A percentile compares a stretch with the other conserved stretches of the same genome.
phyloP scores from a whole-genome alignment of 495 filamentous ascomycete genomes.

The Evansstolkia leycettana region DNA sequence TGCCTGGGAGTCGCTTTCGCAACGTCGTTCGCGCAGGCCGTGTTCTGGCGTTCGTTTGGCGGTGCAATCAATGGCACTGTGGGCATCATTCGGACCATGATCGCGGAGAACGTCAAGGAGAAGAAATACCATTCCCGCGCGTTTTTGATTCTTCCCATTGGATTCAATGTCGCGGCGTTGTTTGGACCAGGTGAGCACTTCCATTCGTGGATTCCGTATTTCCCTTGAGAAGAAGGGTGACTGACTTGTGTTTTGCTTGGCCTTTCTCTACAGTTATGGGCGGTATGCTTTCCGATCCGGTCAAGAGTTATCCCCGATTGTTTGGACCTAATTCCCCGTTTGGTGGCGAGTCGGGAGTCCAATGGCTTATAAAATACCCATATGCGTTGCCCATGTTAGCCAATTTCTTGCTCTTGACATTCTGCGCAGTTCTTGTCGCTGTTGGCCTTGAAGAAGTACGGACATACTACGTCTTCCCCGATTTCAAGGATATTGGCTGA shows the following conservation, averaged over 20 bases:
- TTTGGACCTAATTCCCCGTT: constrained; percentile 47
- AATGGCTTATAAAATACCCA: constrained; percentile 56
- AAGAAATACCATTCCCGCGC: constrained; percentile 56
- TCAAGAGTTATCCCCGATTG: constrained; percentile 50
- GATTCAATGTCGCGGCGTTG: constrained; percentile 68
- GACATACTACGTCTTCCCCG: not conserved
- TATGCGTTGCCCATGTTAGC: constrained; percentile 69
- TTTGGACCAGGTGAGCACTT: constrained; percentile 50
- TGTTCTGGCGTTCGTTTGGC: constrained; percentile 61
- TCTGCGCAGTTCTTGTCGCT: constrained; percentile 42
- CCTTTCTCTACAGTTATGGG: constrained; percentile 46
- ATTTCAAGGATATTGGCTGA: no score
- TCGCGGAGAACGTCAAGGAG: constrained; percentile 66
- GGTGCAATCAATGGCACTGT: constrained; percentile 75
- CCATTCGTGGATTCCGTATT: not conserved
- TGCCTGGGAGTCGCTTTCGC: constrained; percentile 75
- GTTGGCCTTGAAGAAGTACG: constrained; percentile 59
- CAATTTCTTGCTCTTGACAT: constrained; percentile 52
- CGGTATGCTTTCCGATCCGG: constrained; percentile 63
- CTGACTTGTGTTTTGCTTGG: constrained; percentile 40
- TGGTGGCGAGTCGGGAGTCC: constrained; percentile 39
- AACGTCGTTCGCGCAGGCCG: constrained; percentile 55
- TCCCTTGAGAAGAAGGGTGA: not conserved
- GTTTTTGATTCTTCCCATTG: constrained; percentile 60
- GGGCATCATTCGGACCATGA: constrained; percentile 72